phyloP scores from a whole-genome alignment of 2,329 filamentous ascomycete genomes.

The Rutstroemia sp. region DNA sequence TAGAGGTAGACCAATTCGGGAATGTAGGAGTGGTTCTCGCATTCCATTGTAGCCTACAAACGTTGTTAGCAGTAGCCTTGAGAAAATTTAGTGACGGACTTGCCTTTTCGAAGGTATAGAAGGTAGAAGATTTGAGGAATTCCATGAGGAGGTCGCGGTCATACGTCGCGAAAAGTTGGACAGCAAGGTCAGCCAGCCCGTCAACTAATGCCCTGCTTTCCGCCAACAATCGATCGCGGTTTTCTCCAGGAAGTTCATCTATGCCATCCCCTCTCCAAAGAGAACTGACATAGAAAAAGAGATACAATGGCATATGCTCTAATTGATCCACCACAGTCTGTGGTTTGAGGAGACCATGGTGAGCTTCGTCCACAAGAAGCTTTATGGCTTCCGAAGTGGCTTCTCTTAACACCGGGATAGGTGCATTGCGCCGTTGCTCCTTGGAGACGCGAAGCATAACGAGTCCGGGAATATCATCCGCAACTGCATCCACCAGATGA shows the following conservation, averaged over 20 bases:
- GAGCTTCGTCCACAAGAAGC: constrained; percentile 83
- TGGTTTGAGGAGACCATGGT: constrained; percentile 77
- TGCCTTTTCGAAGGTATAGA: constrained; percentile 78
- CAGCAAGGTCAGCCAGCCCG: constrained; percentile 77
- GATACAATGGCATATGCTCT: constrained; percentile 61
- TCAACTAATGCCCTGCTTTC: constrained; percentile 68
- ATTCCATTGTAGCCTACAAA: constrained; percentile 60
- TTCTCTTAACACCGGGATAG: constrained; percentile 65
- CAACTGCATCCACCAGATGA: constrained; percentile 82
- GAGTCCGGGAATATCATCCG: constrained; percentile 84
- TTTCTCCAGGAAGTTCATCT: constrained; percentile 44
- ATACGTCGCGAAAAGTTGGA: constrained; percentile 79
- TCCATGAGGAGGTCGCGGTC: constrained; percentile 76
- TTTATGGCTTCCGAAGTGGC: constrained; percentile 77
- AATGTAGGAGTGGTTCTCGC: constrained; percentile 73
- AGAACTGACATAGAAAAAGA: constrained; percentile 85
- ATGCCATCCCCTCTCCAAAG: constrained; percentile 74
- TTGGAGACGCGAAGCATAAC: constrained; percentile 78
- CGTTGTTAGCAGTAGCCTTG: constrained; percentile 11
- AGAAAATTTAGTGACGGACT: constrained; percentile 1
- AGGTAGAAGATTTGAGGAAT: constrained; percentile 76
- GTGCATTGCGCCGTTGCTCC: constrained; percentile 58
- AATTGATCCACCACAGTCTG: constrained; percentile 74
- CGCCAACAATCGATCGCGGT: constrained; percentile 47
- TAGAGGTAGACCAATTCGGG: constrained; percentile 93